Evolutionary conservation across 129 eudicot genomes (phyloP).

Genomic region (Flaveria robusta): DNA sequence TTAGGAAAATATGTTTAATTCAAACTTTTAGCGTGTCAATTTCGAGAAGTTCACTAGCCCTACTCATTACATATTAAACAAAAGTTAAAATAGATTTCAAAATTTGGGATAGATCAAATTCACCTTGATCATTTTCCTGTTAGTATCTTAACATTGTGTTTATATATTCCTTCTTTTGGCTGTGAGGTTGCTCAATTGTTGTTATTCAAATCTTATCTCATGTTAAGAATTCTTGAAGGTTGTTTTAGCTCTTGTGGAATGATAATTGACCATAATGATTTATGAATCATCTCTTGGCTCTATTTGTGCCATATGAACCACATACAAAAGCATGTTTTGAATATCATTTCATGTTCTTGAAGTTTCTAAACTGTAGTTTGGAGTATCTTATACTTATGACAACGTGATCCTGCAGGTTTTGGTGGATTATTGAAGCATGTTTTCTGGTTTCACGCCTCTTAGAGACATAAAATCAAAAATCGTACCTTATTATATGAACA

Average conservation of each 20-base stretch:
- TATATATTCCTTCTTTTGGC: slow-evolving; percentile 31
- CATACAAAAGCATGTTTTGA: neutral
- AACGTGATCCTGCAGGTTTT: slow-evolving; percentile 27
- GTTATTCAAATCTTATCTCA: neutral
- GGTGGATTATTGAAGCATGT: slow-evolving; percentile 18
- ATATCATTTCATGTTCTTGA: neutral
- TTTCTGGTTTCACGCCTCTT: slow-evolving; percentile 25
- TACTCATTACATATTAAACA: neutral
- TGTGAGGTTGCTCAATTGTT: slow-evolving; percentile 22
- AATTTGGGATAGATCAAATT: slow-evolving; percentile 11
- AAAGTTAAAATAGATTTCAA: slow-evolving; percentile 26
- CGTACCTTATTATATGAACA: slow-evolving; percentile 49
- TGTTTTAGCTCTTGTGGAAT: neutral
- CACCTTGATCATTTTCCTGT: slow-evolving; percentile 1
- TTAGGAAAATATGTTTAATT: no score
- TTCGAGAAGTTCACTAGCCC: no score
- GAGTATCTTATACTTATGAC: neutral
- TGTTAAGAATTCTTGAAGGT: neutral
- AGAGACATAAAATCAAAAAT: slow-evolving; percentile 54
- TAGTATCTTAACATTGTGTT: neutral
- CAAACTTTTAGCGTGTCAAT: no score
- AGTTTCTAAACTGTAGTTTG: neutral
- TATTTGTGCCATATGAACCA: neutral
- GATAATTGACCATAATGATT: neutral
- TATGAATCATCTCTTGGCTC: neutral